A percentile compares a stretch with the other conserved stretches of the same genome.
These are phyloP conservation scores for Solanum chiquidenum DNA, from an alignment of 257 asterid genomes.

Conservation along the genomic window DNA sequence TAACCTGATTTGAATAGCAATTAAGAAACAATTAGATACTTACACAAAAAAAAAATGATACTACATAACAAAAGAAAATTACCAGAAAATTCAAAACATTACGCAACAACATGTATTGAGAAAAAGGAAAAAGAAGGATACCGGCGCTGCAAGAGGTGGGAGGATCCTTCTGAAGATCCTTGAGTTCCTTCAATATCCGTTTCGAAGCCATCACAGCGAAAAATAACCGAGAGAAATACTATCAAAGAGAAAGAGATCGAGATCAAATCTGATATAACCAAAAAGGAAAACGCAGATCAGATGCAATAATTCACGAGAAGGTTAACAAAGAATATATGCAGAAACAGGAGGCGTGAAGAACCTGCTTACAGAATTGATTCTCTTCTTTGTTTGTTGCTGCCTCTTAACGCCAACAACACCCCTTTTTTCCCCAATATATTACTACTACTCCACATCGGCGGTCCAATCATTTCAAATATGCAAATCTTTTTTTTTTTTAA, in stretches of 20 bases:
- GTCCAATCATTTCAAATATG: not conserved
- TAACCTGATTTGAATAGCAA: not conserved
- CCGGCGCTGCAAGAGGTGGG: constrained; percentile 79
- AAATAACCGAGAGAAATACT: not conserved
- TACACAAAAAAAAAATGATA: not conserved
- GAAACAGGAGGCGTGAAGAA: not conserved
- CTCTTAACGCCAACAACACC: not conserved
- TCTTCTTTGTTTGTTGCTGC: not conserved
- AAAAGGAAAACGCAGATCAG: not conserved
- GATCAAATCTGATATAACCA: constrained; percentile 9
- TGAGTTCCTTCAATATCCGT: constrained; percentile 67
- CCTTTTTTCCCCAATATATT: not conserved
- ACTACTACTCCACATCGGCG: no score
- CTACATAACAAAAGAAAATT: not conserved
- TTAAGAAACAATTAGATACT: not conserved
- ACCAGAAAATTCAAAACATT: not conserved
- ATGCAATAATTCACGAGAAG: not conserved
- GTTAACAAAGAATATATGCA: not conserved
- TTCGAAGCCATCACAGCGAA: constrained; percentile 53
- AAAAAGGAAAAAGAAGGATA: not conserved
- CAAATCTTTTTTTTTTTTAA: no score
- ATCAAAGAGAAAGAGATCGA: not conserved
- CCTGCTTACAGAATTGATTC: not conserved
- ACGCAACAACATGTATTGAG: not conserved
- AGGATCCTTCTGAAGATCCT: constrained; percentile 67